Base-by-base conservation (phyloP, 352 stramenopile species). In the Phytophthora hybrid region DNA sequence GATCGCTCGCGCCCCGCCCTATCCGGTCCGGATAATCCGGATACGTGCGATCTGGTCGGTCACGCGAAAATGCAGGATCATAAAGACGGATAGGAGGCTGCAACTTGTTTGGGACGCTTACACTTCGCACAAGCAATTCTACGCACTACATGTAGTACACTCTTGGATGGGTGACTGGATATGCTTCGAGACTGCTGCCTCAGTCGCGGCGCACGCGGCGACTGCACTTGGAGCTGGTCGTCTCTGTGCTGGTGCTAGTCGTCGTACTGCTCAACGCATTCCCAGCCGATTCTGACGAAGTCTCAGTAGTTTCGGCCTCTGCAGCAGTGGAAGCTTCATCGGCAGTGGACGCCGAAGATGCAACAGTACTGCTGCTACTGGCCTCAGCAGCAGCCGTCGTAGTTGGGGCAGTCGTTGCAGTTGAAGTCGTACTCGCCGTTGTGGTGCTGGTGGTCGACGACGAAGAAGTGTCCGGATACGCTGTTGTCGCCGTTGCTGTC, bases 401-500 rank as follows among this genome's bases (percentile, higher is more conserved):
- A 16, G 44, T 52, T 29, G 69, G 55, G 8, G n/a, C 23, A 34
- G 60, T 54, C 6, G 54, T 62, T 4, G 52, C 52, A 14, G 31
- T 63, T 49, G 66, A 56, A 9, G 18, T 75, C 21, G 63, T 60
- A 1, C 53, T 74, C 14, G 34, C 64, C 5, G 54, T 69, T 2
- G 59, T 23, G 16, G 55, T 56, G 34, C 51, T 64, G 13, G 55
- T 46, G 16, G 44, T 51, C 31, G 69, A 63, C 8, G 69, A 69
- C 14, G 70, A 66, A 10, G 32, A 56, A 3, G 61, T 55, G 16
- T 66, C 62, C 18, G 69, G 69, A 21, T 72, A 71, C n/a, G 71
- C 65, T 47, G 71, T 78, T 14, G 73, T 76, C 3, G 73, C 68
- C 4, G 73, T 69, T 1, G 59, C 60, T 4, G 73, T 77, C 26